Percentiles rank a stretch among this genome's conserved stretches.
Conservation (phyloP, 2,329 filamentous ascomycete genomes). For the Ramichloridium luteum region DNA sequence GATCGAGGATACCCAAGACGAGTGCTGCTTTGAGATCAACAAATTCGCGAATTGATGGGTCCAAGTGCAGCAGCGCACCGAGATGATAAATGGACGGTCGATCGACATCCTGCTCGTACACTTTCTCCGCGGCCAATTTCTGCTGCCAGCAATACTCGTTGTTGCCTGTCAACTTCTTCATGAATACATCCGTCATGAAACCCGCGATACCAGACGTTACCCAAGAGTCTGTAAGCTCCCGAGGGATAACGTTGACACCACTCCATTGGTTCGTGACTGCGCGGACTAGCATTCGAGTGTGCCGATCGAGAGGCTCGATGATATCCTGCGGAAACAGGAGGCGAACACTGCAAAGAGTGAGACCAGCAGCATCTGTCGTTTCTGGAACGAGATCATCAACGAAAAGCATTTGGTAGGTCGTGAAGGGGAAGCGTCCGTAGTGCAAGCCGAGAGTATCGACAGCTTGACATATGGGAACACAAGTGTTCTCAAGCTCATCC, state of each 20-base stretch:
- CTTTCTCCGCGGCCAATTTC: constrained; percentile 68
- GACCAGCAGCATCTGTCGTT: constrained; percentile 62
- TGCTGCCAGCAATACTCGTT: constrained; percentile 89
- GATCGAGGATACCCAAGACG: constrained; percentile 87
- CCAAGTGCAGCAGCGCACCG: constrained; percentile 64
- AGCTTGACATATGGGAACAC: constrained; percentile 69
- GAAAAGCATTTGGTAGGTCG: constrained; percentile 86
- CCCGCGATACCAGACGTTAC: constrained; percentile 79
- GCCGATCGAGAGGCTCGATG: constrained; percentile 71
- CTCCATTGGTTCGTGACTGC: constrained; percentile 87
- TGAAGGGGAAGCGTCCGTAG: constrained; percentile 83
- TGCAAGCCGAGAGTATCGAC: constrained; percentile 85
- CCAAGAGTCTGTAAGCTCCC: constrained; percentile 72
- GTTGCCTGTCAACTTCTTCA: constrained; percentile 81
- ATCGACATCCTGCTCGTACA: constrained; percentile 69
- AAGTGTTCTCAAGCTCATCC: constrained; percentile 76
- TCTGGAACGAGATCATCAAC: constrained; percentile 77
- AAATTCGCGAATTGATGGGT: constrained; percentile 78
- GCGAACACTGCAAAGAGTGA: constrained; percentile 77
- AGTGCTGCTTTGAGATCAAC: constrained; percentile 81
- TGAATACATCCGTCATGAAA: constrained; percentile 90
- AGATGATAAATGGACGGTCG: constrained; percentile 73
- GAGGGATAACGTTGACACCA: constrained; percentile 81
- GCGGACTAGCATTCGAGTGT: constrained; percentile 68
- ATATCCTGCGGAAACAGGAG: constrained; percentile 76